phyloP scores from a whole-genome alignment of 164 flowering plant species.

The Buxus sempervirens region DNA sequence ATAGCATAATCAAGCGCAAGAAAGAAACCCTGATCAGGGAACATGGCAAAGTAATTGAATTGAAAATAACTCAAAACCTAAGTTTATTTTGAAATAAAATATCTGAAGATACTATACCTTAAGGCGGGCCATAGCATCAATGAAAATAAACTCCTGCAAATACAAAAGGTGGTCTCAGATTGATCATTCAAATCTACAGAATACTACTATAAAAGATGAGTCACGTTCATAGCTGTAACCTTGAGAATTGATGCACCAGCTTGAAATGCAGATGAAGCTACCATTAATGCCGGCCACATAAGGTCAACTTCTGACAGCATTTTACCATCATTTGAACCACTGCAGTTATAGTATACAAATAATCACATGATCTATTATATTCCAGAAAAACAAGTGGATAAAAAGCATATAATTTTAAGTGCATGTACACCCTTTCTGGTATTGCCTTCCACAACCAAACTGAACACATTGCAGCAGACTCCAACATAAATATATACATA shows the following conservation, averaged over 20 bases:
- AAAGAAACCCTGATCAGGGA: not conserved
- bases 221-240: constrained; percentile 34
- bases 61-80: not conserved
- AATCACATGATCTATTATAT: not conserved
- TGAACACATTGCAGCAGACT: not conserved
- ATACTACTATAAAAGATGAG: constrained; percentile 1
- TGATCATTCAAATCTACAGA: not conserved
- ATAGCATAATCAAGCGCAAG: not conserved
- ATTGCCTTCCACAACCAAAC: not conserved
- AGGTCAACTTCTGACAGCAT: constrained; percentile 56
- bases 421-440: not conserved
- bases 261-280: constrained; percentile 82
- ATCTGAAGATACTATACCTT: constrained; percentile 20
- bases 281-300: constrained; percentile 77
- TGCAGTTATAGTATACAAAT: constrained; percentile 28
- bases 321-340: constrained; percentile 59
- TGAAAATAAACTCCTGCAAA: constrained; percentile 36
- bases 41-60: not conserved
- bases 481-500: not conserved
- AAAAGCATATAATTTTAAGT: not conserved
- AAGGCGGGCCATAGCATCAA: constrained; percentile 33
- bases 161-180: constrained; percentile 7
- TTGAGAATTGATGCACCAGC: constrained; percentile 83
- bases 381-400: not conserved
- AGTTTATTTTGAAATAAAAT: not conserved